Evolutionary conservation across 441 rosid species (phyloP).

Genomic region (Erysimum pusillum): DNA sequence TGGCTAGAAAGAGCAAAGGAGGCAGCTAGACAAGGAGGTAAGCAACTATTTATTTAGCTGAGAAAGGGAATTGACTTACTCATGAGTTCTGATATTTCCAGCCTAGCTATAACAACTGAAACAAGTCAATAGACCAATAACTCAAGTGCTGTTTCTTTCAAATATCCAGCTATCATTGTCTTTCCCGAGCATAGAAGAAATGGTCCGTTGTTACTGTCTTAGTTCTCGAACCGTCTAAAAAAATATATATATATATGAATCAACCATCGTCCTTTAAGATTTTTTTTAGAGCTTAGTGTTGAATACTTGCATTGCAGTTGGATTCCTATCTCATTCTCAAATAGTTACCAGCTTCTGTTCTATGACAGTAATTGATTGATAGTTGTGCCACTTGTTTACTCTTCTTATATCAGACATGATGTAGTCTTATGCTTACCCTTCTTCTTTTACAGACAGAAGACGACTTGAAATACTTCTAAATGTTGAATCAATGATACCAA

Average conservation of each 20-base stretch:
- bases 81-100: constrained; percentile 5
- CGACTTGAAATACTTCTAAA: constrained; percentile 69
- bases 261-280: neutral
- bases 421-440: neutral
- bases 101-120: neutral
- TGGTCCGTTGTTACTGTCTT: neutral
- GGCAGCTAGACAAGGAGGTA: constrained; percentile 78
- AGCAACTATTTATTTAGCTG: constrained; percentile 16
- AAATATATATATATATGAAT: neutral
- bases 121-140: neutral
- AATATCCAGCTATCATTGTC: constrained; percentile 15
- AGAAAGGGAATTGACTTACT: neutral
- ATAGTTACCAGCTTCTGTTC: neutral
- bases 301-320: neutral
- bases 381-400: constrained; percentile 17
- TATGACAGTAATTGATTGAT: constrained; percentile 8
- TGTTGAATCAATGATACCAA: constrained; percentile 88
- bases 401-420: constrained; percentile 9
- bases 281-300: neutral
- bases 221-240: neutral
- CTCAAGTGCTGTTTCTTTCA: neutral
- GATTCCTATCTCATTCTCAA: neutral
- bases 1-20: constrained; percentile 82
- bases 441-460: constrained; percentile 62
- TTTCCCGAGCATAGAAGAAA: neutral